Conservation (phyloP, 331 rosid species). For the Prunus yedoensis region DNA sequence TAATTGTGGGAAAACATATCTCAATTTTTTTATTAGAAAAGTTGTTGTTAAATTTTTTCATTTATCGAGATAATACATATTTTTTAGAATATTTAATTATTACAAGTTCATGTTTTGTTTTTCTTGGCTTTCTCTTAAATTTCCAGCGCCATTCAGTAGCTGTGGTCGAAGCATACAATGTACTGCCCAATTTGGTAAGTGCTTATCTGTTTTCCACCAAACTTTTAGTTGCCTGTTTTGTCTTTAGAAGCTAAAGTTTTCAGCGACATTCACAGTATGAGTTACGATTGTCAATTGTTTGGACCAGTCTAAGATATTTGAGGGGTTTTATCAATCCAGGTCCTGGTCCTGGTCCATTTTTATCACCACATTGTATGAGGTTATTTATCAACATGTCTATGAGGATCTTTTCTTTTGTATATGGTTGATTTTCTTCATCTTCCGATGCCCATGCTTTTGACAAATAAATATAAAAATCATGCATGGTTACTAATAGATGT, state of each 20-base stretch:
- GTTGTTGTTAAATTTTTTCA: background rate
- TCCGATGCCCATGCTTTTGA: background rate
- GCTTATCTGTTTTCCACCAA: slow-evolving; percentile 13
- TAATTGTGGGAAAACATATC: background rate
- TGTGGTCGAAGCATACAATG: slow-evolving; percentile 80
- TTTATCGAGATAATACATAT: background rate
- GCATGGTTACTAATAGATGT: too few relatives aligned
- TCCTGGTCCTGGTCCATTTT: background rate
- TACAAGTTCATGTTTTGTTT: slow-evolving; percentile 10
- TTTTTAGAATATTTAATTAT: background rate
- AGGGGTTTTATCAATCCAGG: background rate
- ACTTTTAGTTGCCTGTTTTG: background rate
- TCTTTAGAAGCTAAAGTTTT: background rate
- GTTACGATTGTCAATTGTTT: background rate
- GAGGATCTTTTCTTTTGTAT: background rate
- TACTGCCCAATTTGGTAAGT: slow-evolving; percentile 76
- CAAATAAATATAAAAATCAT: too few relatives aligned
- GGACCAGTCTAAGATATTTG: background rate
- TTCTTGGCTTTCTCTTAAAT: slow-evolving; percentile 9
- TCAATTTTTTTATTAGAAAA: background rate
- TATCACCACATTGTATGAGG: background rate
- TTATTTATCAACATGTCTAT: background rate
- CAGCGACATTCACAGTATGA: background rate
- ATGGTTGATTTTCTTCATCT: background rate
- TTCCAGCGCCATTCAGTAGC: slow-evolving; percentile 59